Evolutionary conservation across 305 asterid species (phyloP).

Genomic region (Plantago lanceolata): DNA sequence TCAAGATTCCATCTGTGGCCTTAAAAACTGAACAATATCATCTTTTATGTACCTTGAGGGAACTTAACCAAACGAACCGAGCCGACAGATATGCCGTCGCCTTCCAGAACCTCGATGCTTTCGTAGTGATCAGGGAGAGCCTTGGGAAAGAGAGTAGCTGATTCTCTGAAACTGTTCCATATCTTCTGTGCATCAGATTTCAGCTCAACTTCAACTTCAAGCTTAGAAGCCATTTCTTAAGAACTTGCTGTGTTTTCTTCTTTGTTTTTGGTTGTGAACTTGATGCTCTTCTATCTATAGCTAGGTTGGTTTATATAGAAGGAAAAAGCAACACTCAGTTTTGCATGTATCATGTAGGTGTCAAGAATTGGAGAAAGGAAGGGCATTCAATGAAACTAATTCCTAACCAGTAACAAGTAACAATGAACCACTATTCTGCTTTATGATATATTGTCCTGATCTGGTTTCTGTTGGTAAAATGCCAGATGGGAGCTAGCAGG

Average conservation of each 20-base stretch:
- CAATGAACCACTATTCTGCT: background rate
- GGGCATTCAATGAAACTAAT: slow-evolving; percentile 8
- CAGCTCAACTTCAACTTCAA: slow-evolving; percentile 20
- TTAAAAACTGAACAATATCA: background rate
- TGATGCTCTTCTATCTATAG: slow-evolving; percentile 4
- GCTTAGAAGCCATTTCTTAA: slow-evolving; percentile 19
- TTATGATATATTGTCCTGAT: no score
- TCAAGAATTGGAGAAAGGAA: background rate
- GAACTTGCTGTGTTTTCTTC: background rate
- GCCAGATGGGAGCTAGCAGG: no score
- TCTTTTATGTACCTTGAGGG: slow-evolving; percentile 32
- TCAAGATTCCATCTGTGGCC: background rate
- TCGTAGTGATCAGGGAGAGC: slow-evolving; percentile 41
- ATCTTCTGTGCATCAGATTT: slow-evolving; percentile 20
- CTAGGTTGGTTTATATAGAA: slow-evolving; percentile 3
- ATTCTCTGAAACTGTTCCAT: slow-evolving; percentile 26
- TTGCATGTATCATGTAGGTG: slow-evolving; percentile 11
- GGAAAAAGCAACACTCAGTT: background rate
- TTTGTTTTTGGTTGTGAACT: background rate
- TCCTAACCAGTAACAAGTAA: background rate
- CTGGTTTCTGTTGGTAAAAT: no score
- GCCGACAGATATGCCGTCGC: slow-evolving; percentile 42
- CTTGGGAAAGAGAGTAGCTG: slow-evolving; percentile 37
- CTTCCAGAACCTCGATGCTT: slow-evolving; percentile 45
- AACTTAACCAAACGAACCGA: slow-evolving; percentile 35